Percentiles rank a stretch among this genome's conserved stretches.
These are phyloP conservation scores for Polyporus tsugae DNA, from an alignment of 1,284 basidiomycete genomes.

Conservation along the genomic window DNA sequence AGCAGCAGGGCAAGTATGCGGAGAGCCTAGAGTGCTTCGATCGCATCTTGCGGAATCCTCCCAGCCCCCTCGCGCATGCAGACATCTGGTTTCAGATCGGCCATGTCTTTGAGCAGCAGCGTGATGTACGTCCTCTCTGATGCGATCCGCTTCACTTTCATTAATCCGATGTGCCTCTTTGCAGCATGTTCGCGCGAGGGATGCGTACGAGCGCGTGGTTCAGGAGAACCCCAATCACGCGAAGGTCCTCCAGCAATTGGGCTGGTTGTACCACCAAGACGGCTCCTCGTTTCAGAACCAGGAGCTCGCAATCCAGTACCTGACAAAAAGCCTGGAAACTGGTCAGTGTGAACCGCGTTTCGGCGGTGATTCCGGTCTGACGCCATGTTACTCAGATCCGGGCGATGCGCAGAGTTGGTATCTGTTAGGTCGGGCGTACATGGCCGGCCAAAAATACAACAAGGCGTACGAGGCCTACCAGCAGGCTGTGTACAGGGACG, in stretches of 20 bases:
- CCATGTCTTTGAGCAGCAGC: conserved; percentile 97
- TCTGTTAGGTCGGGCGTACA: conserved; percentile 96
- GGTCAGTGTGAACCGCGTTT: conserved; percentile 56
- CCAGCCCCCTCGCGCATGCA: conserved; percentile 93
- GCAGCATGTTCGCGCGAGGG: conserved; percentile 89
- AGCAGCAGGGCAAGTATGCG: conserved; percentile 94
- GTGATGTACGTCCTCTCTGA: conserved; percentile 74
- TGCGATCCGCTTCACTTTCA: neutral
- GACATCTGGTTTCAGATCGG: conserved; percentile 99
- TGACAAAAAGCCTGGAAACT: conserved; percentile 94
- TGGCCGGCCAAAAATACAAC: conserved; percentile 99
- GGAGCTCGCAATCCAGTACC: conserved; percentile 91
- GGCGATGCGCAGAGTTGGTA: conserved; percentile 99
- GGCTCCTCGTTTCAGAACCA: conserved; percentile 95
- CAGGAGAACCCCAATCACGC: conserved; percentile 94
- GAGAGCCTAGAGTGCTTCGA: conserved; percentile 93
- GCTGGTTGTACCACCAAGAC: conserved; percentile 97
- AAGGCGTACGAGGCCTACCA: conserved; percentile 99
- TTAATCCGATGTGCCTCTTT: conserved; percentile 24
- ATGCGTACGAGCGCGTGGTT: conserved; percentile 97
- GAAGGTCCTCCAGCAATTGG: conserved; percentile 97
- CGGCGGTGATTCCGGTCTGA: neutral
- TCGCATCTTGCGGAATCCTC: conserved; percentile 95
- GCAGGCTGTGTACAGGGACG: conserved; percentile 98
- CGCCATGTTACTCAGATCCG: conserved; percentile 64